phyloP scores from a whole-genome alignment of 1,139 yeast genomes.

The Diutina catenulata region DNA sequence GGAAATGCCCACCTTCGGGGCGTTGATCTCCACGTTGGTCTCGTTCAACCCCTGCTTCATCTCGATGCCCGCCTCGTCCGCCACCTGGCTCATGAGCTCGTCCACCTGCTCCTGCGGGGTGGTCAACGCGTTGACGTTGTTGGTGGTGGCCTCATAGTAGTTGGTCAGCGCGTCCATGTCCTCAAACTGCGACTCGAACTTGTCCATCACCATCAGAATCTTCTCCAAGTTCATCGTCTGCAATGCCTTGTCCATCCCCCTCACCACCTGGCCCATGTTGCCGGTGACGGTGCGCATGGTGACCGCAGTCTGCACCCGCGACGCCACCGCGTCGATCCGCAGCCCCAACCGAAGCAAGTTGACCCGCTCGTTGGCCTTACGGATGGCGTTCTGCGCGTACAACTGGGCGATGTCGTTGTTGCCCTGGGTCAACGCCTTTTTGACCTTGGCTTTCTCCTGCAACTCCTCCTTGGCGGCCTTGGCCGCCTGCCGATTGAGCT shows the following conservation, averaged over 20 bases:
- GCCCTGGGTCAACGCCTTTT: constrained; percentile 79
- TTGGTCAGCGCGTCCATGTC: constrained; percentile 90
- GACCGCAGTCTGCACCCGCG: constrained; percentile 93
- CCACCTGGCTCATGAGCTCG: constrained; percentile 80
- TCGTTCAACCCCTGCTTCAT: constrained; percentile 69
- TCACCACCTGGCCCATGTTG: constrained; percentile 85
- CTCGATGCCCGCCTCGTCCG: constrained; percentile 96
- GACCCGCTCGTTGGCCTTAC: constrained; percentile 80
- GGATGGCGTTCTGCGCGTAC: constrained; percentile 91
- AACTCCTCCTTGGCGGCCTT: constrained; percentile 87
- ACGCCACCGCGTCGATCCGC: constrained; percentile 90
- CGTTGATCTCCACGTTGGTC: constrained; percentile 32
- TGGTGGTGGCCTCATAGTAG: constrained; percentile 85
- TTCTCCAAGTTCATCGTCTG: constrained; percentile 91
- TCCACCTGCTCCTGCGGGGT: constrained; percentile 97
- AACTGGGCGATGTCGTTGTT: constrained; percentile 88
- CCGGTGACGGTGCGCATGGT: constrained; percentile 93
- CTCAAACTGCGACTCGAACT: constrained; percentile 91
- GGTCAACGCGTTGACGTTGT: constrained; percentile 74
- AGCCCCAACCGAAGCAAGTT: constrained; percentile 76
- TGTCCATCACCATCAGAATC: constrained; percentile 93
- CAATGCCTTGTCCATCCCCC: constrained; percentile 93
- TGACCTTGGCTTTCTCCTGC: constrained; percentile 77
- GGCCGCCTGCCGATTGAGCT: constrained; percentile 77
- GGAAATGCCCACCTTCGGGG: constrained; percentile 31